Evolutionary conservation across 2,329 filamentous ascomycete genomes (phyloP).

Genomic region (Dactylellina parvicollis): DNA sequence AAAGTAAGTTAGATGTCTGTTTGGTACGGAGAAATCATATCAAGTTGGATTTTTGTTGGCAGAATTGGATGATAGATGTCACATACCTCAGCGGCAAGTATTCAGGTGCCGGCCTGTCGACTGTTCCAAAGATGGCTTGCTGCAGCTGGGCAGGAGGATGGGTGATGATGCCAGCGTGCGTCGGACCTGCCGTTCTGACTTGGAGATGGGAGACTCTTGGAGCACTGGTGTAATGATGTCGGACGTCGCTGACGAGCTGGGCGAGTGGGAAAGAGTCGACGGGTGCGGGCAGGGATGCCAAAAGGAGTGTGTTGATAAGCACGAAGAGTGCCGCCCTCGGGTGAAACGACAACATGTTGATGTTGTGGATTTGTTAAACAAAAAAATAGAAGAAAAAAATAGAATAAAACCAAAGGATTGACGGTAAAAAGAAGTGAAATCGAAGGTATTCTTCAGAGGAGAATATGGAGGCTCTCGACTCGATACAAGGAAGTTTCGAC

Average conservation of each 20-base stretch:
- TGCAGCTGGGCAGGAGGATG: constrained; percentile 41
- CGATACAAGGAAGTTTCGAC: constrained; percentile 26
- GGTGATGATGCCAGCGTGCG: constrained; percentile 52
- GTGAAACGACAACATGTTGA: constrained; percentile 31
- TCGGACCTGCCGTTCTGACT: constrained; percentile 53
- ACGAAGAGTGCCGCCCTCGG: constrained; percentile 17
- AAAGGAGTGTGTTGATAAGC: constrained; percentile 50
- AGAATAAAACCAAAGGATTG: constrained; percentile 28
- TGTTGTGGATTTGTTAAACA: not conserved
- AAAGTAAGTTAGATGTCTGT: constrained; percentile 3
- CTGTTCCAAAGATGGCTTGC: constrained; percentile 39
- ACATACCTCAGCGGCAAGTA: constrained; percentile 39
- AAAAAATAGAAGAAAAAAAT: constrained; percentile 16
- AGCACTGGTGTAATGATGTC: constrained; percentile 1
- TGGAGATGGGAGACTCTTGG: constrained; percentile 29
- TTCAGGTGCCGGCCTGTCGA: constrained; percentile 10
- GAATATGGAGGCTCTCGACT: not conserved
- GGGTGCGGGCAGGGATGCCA: constrained; percentile 36
- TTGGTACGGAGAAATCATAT: not conserved
- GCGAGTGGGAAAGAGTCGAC: constrained; percentile 28
- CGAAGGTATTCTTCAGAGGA: constrained; percentile 5
- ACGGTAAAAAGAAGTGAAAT: constrained; percentile 14
- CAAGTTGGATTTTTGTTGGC: not conserved
- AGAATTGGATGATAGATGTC: not conserved
- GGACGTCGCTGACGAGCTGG: constrained; percentile 16